Evolutionary conservation across 2,329 filamentous ascomycete genomes (phyloP).

Genomic region (Trematosphaeria pertusa): DNA sequence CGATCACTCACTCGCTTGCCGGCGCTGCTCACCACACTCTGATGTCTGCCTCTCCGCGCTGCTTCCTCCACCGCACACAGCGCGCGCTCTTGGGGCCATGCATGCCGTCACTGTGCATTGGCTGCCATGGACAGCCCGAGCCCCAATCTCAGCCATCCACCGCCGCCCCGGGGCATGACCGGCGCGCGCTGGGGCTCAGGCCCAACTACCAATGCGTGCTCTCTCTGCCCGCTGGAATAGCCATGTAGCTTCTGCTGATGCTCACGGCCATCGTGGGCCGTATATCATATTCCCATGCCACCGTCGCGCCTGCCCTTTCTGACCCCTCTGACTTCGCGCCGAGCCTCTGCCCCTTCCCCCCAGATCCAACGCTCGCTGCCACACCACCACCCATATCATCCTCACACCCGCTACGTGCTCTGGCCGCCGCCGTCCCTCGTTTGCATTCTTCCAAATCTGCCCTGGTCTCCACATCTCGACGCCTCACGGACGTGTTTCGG

Average conservation of each 20-base stretch:
- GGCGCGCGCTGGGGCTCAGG: constrained; percentile 23
- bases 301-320: constrained; percentile 31
- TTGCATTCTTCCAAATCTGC: constrained; percentile 30
- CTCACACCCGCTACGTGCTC: constrained; percentile 15
- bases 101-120: constrained; percentile 31
- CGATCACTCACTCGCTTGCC: constrained; percentile 36
- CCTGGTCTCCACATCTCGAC: constrained; percentile 23
- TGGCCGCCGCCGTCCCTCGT: constrained; percentile 22
- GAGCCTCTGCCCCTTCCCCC: constrained; percentile 15
- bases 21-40: constrained; percentile 40
- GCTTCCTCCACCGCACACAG: constrained; percentile 19
- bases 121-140: constrained; percentile 29
- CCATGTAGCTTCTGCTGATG: constrained; percentile 34
- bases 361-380: constrained; percentile 11
- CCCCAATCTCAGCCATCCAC: constrained; percentile 29
- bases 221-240: constrained; percentile 22
- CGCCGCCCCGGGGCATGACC: constrained; percentile 16
- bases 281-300: constrained; percentile 35
- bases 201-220: constrained; percentile 22
- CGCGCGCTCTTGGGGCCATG: constrained; percentile 22
- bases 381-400: constrained; percentile 5
- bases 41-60: constrained; percentile 14
- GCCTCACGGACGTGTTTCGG: constrained; percentile 44
- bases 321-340: constrained; percentile 3
- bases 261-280: constrained; percentile 23